phyloP scores from a whole-genome alignment of 306 rosid species.

The Lathyrus aphaca region DNA sequence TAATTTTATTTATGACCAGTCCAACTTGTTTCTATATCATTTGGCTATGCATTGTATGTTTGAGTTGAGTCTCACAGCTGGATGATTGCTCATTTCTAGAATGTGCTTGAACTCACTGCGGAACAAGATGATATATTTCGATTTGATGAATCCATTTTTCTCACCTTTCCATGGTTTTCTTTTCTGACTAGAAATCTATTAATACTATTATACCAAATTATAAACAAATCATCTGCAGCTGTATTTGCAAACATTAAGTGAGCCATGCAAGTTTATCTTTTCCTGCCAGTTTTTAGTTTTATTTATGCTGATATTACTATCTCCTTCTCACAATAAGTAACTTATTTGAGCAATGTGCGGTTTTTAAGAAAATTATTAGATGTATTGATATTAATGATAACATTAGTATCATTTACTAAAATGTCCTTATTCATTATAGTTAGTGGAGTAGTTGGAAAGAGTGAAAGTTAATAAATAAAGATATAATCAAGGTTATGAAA shows the following conservation, averaged over 20 bases:
- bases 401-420: too few species aligned
- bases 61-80: constrained; percentile 1
- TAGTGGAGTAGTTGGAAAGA: too few species aligned
- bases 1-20: constrained; percentile 10
- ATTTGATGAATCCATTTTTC: constrained; percentile 23
- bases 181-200: constrained; percentile 26
- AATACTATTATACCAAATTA: constrained; percentile 25
- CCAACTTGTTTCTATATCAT: constrained; percentile 15
- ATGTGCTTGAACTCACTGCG: not conserved
- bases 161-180: constrained; percentile 17
- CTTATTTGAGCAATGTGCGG: too few species aligned
- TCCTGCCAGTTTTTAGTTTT: constrained; percentile 1
- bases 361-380: too few species aligned
- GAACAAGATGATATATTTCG: constrained; percentile 4
- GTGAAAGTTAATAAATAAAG: too few species aligned
- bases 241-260: constrained; percentile 23
- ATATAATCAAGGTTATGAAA: too few species aligned
- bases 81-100: constrained; percentile 25
- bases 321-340: too few species aligned
- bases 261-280: constrained; percentile 6
- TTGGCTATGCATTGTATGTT: constrained; percentile 8
- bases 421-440: too few species aligned
- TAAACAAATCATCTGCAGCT: constrained; percentile 17
- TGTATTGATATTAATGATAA: too few species aligned
- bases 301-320: constrained; percentile 21